Evolutionary conservation across 345 rosid genomes (phyloP).

Genomic region (Eucalyptus urophylla): DNA sequence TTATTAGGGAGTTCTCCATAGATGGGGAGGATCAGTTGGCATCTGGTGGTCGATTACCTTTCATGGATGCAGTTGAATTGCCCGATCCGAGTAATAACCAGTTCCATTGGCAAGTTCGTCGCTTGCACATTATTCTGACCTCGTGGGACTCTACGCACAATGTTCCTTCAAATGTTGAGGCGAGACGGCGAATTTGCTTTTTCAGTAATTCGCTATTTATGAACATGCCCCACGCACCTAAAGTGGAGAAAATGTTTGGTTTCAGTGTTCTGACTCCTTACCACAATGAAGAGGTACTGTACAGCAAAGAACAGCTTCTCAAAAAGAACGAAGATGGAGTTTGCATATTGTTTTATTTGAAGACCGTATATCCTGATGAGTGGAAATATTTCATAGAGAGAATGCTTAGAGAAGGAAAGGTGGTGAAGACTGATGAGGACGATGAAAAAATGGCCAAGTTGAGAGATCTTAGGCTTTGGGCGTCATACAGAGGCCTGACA

Average conservation of each 20-base stretch:
- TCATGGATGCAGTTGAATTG: constrained; percentile 54
- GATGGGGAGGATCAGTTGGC: constrained; percentile 40
- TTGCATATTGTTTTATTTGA: constrained; percentile 68
- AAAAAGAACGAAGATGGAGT: constrained; percentile 89
- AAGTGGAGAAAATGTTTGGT: constrained; percentile 94
- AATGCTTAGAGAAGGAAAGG: constrained; percentile 74
- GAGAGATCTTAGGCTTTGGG: constrained; percentile 91
- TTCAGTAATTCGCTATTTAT: constrained; percentile 88
- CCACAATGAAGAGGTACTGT: constrained; percentile 74
- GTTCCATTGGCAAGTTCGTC: constrained; percentile 71
- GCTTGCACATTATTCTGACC: constrained; percentile 70
- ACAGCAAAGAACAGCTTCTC: constrained; percentile 74
- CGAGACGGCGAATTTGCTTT: constrained; percentile 82
- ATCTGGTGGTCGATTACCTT: constrained; percentile 50
- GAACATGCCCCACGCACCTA: constrained; percentile 94
- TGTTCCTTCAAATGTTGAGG: constrained; percentile 74
- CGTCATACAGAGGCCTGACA: constrained; percentile 91
- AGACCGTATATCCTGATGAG: constrained; percentile 79
- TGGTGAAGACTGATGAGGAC: constrained; percentile 11
- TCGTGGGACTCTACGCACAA: constrained; percentile 73
- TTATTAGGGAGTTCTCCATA: neutral
- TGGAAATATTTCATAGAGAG: constrained; percentile 85
- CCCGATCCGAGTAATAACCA: constrained; percentile 50
- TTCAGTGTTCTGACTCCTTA: constrained; percentile 89
- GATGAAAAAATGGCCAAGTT: constrained; percentile 52